Base-by-base conservation (phyloP, 352 stramenopile species). In the Globisporangium abappressorium region DNA sequence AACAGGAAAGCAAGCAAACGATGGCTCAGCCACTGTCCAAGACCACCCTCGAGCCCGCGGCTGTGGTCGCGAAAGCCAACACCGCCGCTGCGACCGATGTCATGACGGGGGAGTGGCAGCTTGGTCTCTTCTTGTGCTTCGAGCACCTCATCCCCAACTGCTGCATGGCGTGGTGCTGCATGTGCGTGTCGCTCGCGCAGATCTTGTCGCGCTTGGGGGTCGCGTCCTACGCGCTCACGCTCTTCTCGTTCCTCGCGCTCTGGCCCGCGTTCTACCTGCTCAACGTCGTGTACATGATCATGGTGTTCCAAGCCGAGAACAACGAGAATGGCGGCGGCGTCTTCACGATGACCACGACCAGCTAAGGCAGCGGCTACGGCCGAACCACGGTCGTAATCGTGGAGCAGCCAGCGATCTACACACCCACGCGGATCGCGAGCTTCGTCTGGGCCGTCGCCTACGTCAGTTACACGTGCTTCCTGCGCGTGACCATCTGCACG, bases 91-190 rank as follows among this genome's bases (percentile, higher is more conserved):
- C 41, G 22, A 46, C 60, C 51, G 43, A 59, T 22, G 59, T 70
- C 65, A 58, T 65, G 58, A 65, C 38, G 22, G 74, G 74, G 41
- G 70, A 55, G 33, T 81, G 70, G 70, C 57, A 63, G 38, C 47
- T 64, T 46, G 70, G 66, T 0, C 46, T 81, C 65, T 81, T 65
- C 53, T 67, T 54, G 33, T 81, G 74, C 68, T 81, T 73, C 59
- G 59, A 61, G 26, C 34, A 71, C 46, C 41, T 71, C 30, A 61
- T 81, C 14, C 68, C 75, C 58, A 80, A 76, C 70, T 78, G 72
- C 58, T 67, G 62, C 57, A 76, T 78, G 68, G 63, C 66, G 22
- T 66, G n/a, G 51, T 76, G 58, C 24, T 66, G 68, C 18, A 74
- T 73, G 38, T 78, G 66, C 43, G 54, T 82, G 5, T 71, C 70